Conservation (phyloP, 345 rosid species). For the Citrus unshiu region DNA sequence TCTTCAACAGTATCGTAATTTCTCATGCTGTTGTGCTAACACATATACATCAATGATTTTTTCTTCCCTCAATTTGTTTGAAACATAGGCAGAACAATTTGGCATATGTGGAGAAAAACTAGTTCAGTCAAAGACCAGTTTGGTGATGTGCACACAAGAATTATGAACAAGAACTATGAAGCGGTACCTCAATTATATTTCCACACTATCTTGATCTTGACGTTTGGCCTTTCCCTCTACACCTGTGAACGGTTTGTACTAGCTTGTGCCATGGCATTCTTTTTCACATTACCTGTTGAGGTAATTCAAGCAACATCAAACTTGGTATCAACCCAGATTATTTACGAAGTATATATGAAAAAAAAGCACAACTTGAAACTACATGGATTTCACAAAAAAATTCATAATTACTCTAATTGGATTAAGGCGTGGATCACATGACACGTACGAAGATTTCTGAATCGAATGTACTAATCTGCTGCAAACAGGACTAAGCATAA, state of each 20-base stretch:
- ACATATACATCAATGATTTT: neutral
- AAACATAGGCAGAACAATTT: conserved; percentile 28
- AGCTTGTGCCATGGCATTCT: conserved; percentile 33
- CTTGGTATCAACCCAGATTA: conserved; percentile 24
- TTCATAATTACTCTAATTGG: neutral
- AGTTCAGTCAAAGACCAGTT: conserved; percentile 29
- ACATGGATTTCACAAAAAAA: no score
- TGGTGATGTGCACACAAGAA: conserved; percentile 62
- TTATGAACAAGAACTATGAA: conserved; percentile 61
- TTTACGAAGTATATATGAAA: no score
- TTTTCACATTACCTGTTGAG: conserved; percentile 46
- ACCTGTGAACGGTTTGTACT: conserved; percentile 35
- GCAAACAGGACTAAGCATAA: conserved; percentile 42
- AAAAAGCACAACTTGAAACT: no score
- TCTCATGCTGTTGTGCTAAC: neutral
- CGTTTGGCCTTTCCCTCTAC: conserved; percentile 31
- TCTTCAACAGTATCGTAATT: neutral
- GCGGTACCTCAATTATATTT: conserved; percentile 53
- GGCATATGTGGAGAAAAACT: conserved; percentile 28
- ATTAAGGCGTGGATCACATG: neutral
- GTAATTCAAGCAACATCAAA: conserved; percentile 56
- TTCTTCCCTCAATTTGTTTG: neutral
- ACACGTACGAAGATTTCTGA: neutral
- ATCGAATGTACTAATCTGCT: conserved; percentile 16
- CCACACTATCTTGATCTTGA: conserved; percentile 16